Percentiles rank a stretch among this genome's conserved stretches.
Evolutionary conservation across 106 monocot genomes (phyloP).

Genomic region (Cymbidium sinense): DNA sequence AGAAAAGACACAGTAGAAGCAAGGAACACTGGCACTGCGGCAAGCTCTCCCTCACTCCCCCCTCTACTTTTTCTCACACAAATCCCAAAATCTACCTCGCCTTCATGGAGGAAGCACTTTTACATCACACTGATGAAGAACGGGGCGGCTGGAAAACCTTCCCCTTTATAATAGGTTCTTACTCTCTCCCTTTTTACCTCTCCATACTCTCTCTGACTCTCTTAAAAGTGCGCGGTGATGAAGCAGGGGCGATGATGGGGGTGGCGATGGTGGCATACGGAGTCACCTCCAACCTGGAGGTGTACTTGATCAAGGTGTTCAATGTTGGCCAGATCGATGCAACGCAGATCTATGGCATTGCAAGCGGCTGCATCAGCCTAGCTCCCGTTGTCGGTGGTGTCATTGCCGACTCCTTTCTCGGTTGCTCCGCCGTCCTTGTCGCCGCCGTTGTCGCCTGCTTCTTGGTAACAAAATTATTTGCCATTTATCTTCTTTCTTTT

Average conservation of each 20-base stretch:
- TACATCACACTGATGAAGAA: not conserved
- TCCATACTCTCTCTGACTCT: not conserved
- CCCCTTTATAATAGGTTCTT: conserved; percentile 14
- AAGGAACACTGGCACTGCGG: too few species aligned
- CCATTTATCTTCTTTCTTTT: not conserved
- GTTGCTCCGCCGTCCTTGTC: conserved; percentile 44
- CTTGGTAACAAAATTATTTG: conserved; percentile 20
- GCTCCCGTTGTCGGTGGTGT: conserved; percentile 57
- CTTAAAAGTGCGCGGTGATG: not conserved
- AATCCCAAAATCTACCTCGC: not conserved
- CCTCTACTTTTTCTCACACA: not conserved
- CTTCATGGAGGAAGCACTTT: not conserved
- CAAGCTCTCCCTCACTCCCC: not conserved
- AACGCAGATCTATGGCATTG: conserved; percentile 47
- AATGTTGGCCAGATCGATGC: conserved; percentile 60
- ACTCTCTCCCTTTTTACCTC: not conserved
- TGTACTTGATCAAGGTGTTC: conserved; percentile 53
- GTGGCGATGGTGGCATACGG: conserved; percentile 29
- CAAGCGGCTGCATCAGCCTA: conserved; percentile 38
- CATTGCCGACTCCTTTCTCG: conserved; percentile 56
- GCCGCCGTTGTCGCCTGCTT: conserved; percentile 25
- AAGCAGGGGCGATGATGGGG: conserved; percentile 24
- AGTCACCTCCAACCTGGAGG: conserved; percentile 35
- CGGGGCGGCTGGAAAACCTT: conserved; percentile 13
- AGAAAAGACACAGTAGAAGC: too few species aligned